Base-by-base conservation (phyloP, 2,329 filamentous ascomycete genomes). In the Diaporthe ampelina region DNA sequence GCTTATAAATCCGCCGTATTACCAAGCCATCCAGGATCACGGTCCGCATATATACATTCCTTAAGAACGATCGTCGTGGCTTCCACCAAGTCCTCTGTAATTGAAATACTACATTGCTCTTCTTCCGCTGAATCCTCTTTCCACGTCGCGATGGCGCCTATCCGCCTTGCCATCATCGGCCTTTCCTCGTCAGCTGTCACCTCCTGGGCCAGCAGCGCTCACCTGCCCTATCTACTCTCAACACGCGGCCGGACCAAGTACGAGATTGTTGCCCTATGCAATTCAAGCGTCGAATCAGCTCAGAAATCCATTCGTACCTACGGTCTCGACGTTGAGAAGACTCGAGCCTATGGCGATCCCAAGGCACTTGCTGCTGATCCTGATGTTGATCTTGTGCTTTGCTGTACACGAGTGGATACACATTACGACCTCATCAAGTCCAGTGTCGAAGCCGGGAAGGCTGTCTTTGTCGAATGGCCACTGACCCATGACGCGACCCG, bases 141-240 rank as follows among this genome's bases (percentile, higher is more conserved):
- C 57, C 32, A 26, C 17, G 3, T 48, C 19, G 77, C 76, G 7
- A 77, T 75, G 69, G 87, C 89, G 86, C 87, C 85, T 13, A 89
- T 91, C 74, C 87, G 88, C 70, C 81, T 89, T 21, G 91, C 86
- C 40, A 83, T 92, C n/a, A 84, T 91, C 74, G 91, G 90, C 59
- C 88, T 92, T 70, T 91, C 88, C 1, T 82, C 87, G 71, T 83
- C 84, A 1, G 86, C 88, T 67, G 84, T 84, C 40, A 85, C 84
- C 6, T 85, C 86, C 0, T 93, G 90, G 90, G 90, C 89, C 3
- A 84, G 82, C 43, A 77, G 79, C 35, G 89, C 87, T 3, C 91
- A 93, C 77, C 85, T 92, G 0, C 89, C 91, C 0, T 92, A 91
- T 78, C 86, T 93, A 3, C 80, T 86, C 40, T 88, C 88, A 0